Percentiles rank a stretch among this genome's conserved stretches.
These are phyloP conservation scores for Heliosperma pusillum DNA, from an alignment of 148 eudicot genomes.

Conservation along the genomic window DNA sequence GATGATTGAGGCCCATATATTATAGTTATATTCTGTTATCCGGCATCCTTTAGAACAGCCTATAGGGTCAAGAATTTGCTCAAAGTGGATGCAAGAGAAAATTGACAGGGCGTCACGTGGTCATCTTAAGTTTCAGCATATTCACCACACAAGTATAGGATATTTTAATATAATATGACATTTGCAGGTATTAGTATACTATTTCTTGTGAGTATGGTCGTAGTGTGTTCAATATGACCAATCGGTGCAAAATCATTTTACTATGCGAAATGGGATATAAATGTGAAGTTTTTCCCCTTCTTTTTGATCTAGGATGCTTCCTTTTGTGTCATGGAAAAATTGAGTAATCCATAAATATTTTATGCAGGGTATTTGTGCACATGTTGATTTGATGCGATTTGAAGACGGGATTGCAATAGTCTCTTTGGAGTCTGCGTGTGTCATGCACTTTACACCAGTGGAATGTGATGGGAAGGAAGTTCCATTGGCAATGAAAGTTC, in stretches of 20 bases:
- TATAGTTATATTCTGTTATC: no score
- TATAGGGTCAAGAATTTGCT: background rate
- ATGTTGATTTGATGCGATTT: constrained; percentile 88
- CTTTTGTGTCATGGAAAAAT: background rate
- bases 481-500: constrained; percentile 34
- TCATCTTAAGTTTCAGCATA: no score
- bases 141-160: no score
- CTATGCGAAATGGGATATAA: background rate
- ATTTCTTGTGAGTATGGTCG: background rate
- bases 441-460: constrained; percentile 72
- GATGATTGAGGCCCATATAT: no score
- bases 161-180: no score
- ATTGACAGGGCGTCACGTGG: background rate
- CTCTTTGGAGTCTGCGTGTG: constrained; percentile 81
- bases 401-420: constrained; percentile 92
- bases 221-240: background rate
- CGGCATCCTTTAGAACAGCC: background rate
- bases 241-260: background rate
- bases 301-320: background rate
- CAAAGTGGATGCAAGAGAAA: background rate
- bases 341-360: background rate
- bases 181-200: no score
- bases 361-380: constrained; percentile 88
- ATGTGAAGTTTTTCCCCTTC: background rate
- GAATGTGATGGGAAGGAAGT: constrained; percentile 28